A percentile compares a stretch with the other conserved stretches of the same genome.
Evolutionary conservation across 345 rosid species (phyloP).

Genomic region (Lenwebbia sp.): DNA sequence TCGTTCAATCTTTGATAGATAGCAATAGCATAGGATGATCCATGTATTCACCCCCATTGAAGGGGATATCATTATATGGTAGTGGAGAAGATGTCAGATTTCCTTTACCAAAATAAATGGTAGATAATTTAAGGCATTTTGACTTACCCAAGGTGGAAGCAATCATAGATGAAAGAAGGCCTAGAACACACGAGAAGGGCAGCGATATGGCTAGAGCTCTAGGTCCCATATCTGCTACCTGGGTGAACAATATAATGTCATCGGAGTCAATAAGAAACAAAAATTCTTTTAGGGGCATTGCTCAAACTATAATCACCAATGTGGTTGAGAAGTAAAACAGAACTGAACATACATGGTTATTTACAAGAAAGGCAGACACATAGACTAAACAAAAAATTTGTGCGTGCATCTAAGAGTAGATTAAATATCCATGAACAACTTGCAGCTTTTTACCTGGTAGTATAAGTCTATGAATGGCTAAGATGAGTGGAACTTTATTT

Average conservation of each 20-base stretch:
- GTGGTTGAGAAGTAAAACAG: not conserved
- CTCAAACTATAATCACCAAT: not conserved
- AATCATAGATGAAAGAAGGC: constrained; percentile 42
- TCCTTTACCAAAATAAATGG: not conserved
- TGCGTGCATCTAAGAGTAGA: not conserved
- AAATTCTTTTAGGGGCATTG: not conserved
- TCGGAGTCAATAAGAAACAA: not conserved
- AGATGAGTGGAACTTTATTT: not conserved
- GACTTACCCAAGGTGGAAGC: constrained; percentile 41
- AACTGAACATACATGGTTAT: not conserved
- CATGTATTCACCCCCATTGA: not conserved
- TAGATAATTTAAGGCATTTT: not conserved
- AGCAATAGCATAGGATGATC: not conserved
- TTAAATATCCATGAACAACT: not conserved
- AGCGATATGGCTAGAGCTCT: constrained; percentile 37
- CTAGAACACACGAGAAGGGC: constrained; percentile 39
- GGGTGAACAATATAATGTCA: not conserved
- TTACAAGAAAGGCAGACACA: not conserved
- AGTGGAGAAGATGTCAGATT: not conserved
- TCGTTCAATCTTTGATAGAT: not conserved
- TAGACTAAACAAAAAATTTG: not conserved
- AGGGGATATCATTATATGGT: not conserved
- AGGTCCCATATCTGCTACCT: constrained; percentile 34
- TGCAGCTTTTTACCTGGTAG: not conserved
- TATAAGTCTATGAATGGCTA: not conserved